phyloP scores from a whole-genome alignment of 495 filamentous ascomycete genomes.

The Chaetomidium leptoderma region DNA sequence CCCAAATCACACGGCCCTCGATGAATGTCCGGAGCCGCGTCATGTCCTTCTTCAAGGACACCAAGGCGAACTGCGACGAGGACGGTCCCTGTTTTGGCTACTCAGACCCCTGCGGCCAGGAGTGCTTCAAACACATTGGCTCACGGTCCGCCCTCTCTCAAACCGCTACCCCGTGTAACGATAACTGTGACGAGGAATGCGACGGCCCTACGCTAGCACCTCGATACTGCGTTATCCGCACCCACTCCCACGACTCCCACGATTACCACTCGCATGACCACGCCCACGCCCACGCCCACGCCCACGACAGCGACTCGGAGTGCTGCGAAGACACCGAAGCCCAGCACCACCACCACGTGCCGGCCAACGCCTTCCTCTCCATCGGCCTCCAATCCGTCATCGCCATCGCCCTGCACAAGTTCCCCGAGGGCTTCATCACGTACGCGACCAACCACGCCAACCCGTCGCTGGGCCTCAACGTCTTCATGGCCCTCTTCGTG shows the following conservation, averaged over 20 bases:
- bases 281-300: conserved; percentile 14
- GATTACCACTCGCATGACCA: conserved; percentile 13
- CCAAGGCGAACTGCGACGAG: conserved; percentile 66
- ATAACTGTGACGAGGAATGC: conserved; percentile 29
- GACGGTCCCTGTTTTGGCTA: conserved; percentile 77
- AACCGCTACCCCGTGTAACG: conserved; percentile 24
- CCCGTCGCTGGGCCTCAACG: conserved; percentile 76
- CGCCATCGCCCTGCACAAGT: conserved; percentile 93
- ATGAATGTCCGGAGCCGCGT: conserved; percentile 50
- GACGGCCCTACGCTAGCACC: conserved; percentile 25
- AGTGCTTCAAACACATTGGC: conserved; percentile 62
- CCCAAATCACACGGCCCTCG: conserved; percentile 40
- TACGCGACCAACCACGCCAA: conserved; percentile 97
- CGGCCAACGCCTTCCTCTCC: conserved; percentile 85
- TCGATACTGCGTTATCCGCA: conserved; percentile 26
- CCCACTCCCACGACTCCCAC: conserved; percentile 21
- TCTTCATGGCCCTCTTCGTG: conserved; percentile 93
- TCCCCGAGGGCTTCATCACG: conserved; percentile 97
- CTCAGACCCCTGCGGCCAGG: conserved; percentile 76
- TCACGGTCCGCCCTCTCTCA: conserved; percentile 28
- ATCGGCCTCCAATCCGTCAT: conserved; percentile 91
- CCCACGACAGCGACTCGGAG: conserved; percentile 30
- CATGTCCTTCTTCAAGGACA: conserved; percentile 61
- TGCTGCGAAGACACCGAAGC: conserved; percentile 25
- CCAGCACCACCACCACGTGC: conserved; percentile 91